Conservation (phyloP, 257 asterid genomes). For the Cinchona pubescens region DNA sequence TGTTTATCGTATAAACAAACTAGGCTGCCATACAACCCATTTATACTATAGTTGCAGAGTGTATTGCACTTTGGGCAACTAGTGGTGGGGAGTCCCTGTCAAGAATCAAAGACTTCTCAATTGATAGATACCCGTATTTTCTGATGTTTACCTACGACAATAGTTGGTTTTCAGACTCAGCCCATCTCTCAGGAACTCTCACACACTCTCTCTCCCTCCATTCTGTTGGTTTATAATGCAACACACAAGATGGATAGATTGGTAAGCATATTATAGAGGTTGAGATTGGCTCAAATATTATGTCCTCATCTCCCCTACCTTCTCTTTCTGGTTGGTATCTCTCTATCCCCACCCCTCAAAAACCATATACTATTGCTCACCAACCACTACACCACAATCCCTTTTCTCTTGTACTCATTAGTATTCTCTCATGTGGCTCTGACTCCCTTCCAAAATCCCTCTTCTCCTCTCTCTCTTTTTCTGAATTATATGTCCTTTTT, state of each 20-base stretch:
- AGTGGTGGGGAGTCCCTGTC: conserved; percentile 1
- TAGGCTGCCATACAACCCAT: too few species aligned
- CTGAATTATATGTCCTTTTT: neutral
- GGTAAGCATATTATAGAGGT: neutral
- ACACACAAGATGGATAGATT: neutral
- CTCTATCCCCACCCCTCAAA: neutral
- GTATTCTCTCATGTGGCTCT: conserved; percentile 17
- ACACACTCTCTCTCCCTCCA: neutral
- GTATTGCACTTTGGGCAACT: too few species aligned
- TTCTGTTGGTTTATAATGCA: neutral
- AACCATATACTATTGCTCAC: neutral
- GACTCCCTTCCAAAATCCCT: conserved; percentile 11
- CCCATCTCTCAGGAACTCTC: conserved; percentile 10
- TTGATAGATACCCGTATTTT: too few species aligned
- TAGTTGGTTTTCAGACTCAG: neutral
- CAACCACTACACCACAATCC: conserved; percentile 2
- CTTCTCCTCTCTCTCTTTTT: neutral
- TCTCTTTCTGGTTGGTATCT: too few species aligned
- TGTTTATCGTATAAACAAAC: too few species aligned
- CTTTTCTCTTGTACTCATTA: conserved; percentile 8
- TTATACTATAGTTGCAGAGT: too few species aligned
- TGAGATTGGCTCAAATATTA: conserved; percentile 11
- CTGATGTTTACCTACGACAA: neutral
- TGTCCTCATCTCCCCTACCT: conserved; percentile 24
- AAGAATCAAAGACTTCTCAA: neutral